Evolutionary conservation across 305 asterid species (phyloP).

Genomic region (Solanum hybrid): DNA sequence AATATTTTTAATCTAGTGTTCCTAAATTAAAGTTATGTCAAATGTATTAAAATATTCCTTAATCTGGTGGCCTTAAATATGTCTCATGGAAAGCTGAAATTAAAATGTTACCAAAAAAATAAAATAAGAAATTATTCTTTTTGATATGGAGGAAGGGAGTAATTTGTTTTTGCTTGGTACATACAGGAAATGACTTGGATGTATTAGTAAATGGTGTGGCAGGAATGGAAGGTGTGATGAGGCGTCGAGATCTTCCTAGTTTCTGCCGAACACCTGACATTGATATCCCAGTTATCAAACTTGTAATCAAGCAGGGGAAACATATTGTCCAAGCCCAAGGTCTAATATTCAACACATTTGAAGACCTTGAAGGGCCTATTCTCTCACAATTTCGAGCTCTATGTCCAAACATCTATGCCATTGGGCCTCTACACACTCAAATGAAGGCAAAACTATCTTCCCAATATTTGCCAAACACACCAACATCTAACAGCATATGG

Average conservation of each 20-base stretch:
- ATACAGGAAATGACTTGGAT: constrained; percentile 45
- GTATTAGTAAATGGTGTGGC: constrained; percentile 34
- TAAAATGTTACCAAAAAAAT: no score
- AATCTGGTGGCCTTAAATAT: no score
- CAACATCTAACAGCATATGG: constrained; percentile 14
- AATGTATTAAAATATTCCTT: no score
- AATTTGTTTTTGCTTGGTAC: background rate
- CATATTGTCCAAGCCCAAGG: constrained; percentile 26
- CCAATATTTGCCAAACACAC: background rate
- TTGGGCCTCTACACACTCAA: constrained; percentile 29
- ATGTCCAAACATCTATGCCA: constrained; percentile 24
- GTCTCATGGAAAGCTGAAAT: no score
- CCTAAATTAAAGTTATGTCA: no score
- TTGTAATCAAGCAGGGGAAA: constrained; percentile 25
- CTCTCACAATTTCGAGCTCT: constrained; percentile 12
- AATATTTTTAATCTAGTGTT: no score
- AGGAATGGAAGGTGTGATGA: constrained; percentile 49
- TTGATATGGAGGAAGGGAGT: no score
- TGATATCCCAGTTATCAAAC: constrained; percentile 20
- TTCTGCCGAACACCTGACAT: constrained; percentile 28
- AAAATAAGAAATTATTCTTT: no score
- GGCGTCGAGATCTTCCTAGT: constrained; percentile 58
- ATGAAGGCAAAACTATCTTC: background rate
- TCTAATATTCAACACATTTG: constrained; percentile 26
- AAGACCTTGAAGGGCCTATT: constrained; percentile 23